Base-by-base conservation (phyloP, 164 flowering plant genomes). In the Stephania cephalantha region DNA sequence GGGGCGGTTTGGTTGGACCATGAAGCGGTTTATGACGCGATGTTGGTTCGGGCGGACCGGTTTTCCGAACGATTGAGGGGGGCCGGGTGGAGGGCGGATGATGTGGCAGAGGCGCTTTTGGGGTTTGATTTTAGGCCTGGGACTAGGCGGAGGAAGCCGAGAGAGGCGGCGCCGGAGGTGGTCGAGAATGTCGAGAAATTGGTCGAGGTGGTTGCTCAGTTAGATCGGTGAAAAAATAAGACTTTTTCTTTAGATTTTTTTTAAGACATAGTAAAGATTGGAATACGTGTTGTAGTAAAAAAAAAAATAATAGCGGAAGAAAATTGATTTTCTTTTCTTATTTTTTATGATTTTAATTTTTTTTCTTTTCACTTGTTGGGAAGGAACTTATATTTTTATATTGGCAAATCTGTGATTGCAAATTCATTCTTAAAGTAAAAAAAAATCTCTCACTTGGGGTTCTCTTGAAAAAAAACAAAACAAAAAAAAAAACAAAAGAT, bases 31-130 rank as follows among this genome's bases (percentile, higher is more conserved):
- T 73, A 88, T 2, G 95, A 92, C 63, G 90, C 89, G 11, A 77
- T 92, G 53, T 84, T 90, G 0, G 20, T 90, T 74, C 88, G 88
- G 82, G 86, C 87, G 74, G 90, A 87, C 75, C 88, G 91, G 83
- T 85, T 87, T 58, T 87, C 97, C 20, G 92, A 87, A 11, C 80
- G 84, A 64, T 84, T 92, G 52, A 79, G 87, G 9, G 83, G 84
- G 80, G 86, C 90, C 42, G 97, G 97, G 70, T 92, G 97, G 97
- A 92, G 91, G 85, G 84, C 87, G 72, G 97, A 90, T 61, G 97
- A 91, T 67, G 92, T 92, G 0, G 83, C 91, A 29, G 91, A 92
- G 6, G 90, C 85, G 0, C 42, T 35, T 35, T 73, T 92, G 2
- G 90, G 94, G 9, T 90, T 92, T 46, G 85, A 90, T 78, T 89